Base-by-base conservation (phyloP, 2,329 filamentous ascomycete species). In the Neonectria neomacrospora region DNA sequence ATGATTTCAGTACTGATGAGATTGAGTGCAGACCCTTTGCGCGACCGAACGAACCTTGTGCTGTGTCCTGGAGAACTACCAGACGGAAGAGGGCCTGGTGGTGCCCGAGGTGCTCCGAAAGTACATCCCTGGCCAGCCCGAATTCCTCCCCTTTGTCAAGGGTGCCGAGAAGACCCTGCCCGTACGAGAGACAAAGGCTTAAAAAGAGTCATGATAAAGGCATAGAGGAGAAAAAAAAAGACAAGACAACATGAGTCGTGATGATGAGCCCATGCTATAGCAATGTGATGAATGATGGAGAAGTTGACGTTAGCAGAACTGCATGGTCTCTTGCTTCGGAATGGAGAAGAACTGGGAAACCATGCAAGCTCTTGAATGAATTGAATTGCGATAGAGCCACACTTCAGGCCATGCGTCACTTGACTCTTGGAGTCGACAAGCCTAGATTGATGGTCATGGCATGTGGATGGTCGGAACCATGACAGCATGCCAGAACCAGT, bases 11-110 rank as follows among this genome's bases (percentile, higher is more conserved):
- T 47, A 34, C 65, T 73, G 41, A 73, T 39, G 45, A 16, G 12
- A 20, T 5, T 23, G 26, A 22, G 42, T 18, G 8, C 4, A 73
- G 66, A 97, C 92, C 20, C 84, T 97, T 41, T 95, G 91, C 78
- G 95, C 95, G 18, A 97, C 95, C 1, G 94, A 97, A 76, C 88
- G 95, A 76, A 93, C 95, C 1, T 85, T 98, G 53, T 98, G 96
- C 85, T 97, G 95, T 77, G 85, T 99, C 45, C 86, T 99, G 41
- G 96, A 99, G 82, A 99, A 98, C 81, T 98, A 95, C 80, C 96
- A 99, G 83, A 96, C 90, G 0, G 90, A 94, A 74, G 91, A 93
- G 84, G 93, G 93, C 67, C 85, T 96, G 71, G 86, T 86, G 61
- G 90, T 97, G 34, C 94, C 94, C 1, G 91, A 94, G 79, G 90